Base-by-base conservation (phyloP, 2,329 filamentous ascomycete species). In the Penicillium griseofulvum region DNA sequence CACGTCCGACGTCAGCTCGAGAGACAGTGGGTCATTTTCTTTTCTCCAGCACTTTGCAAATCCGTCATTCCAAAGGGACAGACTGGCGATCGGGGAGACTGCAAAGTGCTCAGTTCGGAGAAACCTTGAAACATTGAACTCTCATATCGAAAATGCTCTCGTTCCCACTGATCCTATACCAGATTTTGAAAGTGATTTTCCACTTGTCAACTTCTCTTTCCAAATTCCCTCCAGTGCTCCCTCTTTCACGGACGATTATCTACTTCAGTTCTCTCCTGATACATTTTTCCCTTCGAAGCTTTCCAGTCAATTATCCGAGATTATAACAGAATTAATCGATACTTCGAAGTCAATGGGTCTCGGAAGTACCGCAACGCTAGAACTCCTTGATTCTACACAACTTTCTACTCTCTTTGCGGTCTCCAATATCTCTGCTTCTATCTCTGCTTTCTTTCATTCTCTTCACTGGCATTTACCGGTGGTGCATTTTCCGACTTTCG, bases 391-490 rank as follows among this genome's bases (percentile, higher is more conserved):
- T 28, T 47, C 56, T 11, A 49, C 62, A 11, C 59, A 66, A 11
- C 46, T 69, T 2, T 56, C 59, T n/a, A 41, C 65, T 0, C 47
- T 70, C 0, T 60, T 70, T 1, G 63, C 60, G 1, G 57, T 65
- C 11, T 61, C 63, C 0, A 69, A 69, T 33, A 61, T 70, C n/a
- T 61, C 65, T 0, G 42, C 54, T 11, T 70, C 68, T 12, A 64
- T 69, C 29, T 65, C 66, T 4, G 65, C 59, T 0, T 70, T 66
- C 50, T 70, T 70, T 16, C 65, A 69, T 14, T 67, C 68, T n/a
- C 58, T 70, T 3, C 65, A 70, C 47, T 70, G 68, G 68, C 68
- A 70, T 41, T 53, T 70, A 8, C 68, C 68, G 0, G 63, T 70
- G 11, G 65, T 70, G 1, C 68, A 70, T 54, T 70, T 67, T 16